Percentiles rank a stretch among this genome's conserved stretches.
These are phyloP conservation scores for Laguncularia racemosa DNA, from an alignment of 345 rosid genomes.

Conservation along the genomic window DNA sequence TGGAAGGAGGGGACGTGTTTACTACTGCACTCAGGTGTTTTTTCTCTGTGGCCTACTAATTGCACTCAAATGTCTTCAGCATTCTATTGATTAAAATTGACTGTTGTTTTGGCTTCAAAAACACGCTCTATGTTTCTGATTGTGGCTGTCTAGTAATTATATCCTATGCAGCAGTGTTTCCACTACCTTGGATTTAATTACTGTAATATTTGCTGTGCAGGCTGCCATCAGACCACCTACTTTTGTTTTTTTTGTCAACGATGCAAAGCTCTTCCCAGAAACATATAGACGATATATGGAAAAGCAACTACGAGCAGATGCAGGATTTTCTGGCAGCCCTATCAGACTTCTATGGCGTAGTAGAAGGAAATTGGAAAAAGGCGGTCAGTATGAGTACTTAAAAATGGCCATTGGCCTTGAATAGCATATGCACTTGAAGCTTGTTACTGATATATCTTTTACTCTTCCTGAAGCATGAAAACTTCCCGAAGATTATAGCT, in stretches of 20 bases:
- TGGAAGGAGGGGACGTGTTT: conserved; percentile 84
- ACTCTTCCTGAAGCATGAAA: too few species aligned
- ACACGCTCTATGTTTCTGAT: not conserved
- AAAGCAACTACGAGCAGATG: conserved; percentile 83
- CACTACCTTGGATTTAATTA: not conserved
- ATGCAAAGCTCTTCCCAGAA: conserved; percentile 80
- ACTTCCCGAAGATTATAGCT: too few species aligned
- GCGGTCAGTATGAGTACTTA: conserved; percentile 8
- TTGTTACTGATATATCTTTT: too few species aligned
- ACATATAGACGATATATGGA: conserved; percentile 89
- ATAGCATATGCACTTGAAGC: too few species aligned
- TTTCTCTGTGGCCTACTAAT: not conserved
- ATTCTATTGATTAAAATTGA: too few species aligned
- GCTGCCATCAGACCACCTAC: conserved; percentile 97
- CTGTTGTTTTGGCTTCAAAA: not conserved
- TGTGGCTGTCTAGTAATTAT: not conserved
- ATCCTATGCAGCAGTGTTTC: too few species aligned
- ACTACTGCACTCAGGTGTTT: conserved; percentile 85
- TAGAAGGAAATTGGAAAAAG: conserved; percentile 65
- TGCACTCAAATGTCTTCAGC: too few species aligned
- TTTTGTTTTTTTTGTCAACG: conserved; percentile 92
- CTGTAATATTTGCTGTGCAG: conserved; percentile 29
- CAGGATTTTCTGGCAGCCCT: conserved; percentile 85
- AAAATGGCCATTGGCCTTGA: too few species aligned
- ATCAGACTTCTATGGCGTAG: conserved; percentile 92